These are phyloP conservation scores for Solanum hybrid DNA, from an alignment of 305 asterid species.

Conservation along the genomic window DNA sequence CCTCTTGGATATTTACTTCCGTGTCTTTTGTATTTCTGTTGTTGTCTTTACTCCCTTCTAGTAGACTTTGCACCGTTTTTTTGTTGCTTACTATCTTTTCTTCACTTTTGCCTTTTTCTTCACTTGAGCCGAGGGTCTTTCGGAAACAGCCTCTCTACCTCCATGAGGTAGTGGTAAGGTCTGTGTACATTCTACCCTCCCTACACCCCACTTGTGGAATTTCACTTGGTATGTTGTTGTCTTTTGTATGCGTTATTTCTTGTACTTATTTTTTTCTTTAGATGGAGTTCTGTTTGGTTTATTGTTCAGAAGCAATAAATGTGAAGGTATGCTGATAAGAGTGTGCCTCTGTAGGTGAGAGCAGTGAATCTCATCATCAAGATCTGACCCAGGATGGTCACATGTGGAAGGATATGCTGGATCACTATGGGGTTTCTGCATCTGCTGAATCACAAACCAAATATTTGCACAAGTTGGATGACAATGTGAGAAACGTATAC, in stretches of 20 bases:
- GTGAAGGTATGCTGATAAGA: conserved; percentile 16
- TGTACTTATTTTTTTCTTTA: neutral
- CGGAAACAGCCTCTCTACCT: neutral
- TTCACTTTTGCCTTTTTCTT: neutral
- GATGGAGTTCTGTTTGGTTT: conserved; percentile 5
- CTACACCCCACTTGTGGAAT: neutral
- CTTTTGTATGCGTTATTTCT: neutral
- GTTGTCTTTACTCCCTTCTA: neutral
- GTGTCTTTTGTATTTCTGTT: neutral
- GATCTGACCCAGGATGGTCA: conserved; percentile 31
- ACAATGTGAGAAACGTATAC: conserved; percentile 24
- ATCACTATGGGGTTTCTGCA: conserved; percentile 27
- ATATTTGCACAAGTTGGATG: conserved; percentile 14
- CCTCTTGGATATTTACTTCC: neutral
- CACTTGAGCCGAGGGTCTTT: neutral
- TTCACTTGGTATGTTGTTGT: neutral
- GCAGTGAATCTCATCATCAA: conserved; percentile 23
- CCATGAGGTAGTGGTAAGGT: neutral
- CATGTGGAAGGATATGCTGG: conserved; percentile 55
- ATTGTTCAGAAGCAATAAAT: neutral
- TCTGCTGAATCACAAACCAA: conserved; percentile 27
- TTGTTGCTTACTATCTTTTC: neutral
- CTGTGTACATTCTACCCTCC: neutral
- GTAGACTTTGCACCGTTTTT: neutral
- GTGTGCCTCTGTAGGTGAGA: conserved; percentile 34